Evolutionary conservation across 2,329 filamentous ascomycete genomes (phyloP), one percentile per base, ranked within the genome.

Genomic region (Anisogramma anomala): DNA sequence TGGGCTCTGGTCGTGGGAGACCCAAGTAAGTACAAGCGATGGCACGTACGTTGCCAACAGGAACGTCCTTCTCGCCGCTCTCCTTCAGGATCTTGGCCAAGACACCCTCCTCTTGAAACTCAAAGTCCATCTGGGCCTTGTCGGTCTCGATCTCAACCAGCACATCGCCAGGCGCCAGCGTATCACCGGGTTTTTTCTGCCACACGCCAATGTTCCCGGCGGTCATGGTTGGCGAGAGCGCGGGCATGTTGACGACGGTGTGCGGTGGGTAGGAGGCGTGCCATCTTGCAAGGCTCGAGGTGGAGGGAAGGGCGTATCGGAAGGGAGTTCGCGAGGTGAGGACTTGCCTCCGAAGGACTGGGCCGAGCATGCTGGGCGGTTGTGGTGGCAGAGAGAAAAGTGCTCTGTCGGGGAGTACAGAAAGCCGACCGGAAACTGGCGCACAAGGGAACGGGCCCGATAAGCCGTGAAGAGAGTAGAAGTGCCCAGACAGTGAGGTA

Each of bases 61-160:
- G 64, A 48, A 98, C 71, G 62, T 98, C 91, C 73, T 96, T 98
- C 65, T 82, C 82, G 51, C 93, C 93, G 46, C 82, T 81, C 33
- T 94, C 84, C 69, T 87, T 91, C 58, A 98, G 71, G 50, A 96
- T 75, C 75, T 94, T 94, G 57, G 91, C 89, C 53, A 98, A 74
- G 47, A 94, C 76, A 71, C 89, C 91, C 62, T 96, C 91, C 58
- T 98, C 91, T 67, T 98, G 91, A 68, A 94, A 96, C 67, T 98
- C 91, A 63, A 98, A 96, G 71, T 98, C 91, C 91, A 98, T 98
- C 71, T 96, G 91, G 50, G 91, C 91, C 76, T 98, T 98, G 68
- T 98, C 91, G 55, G 91, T 98, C 76, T 98, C 91, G 57, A 96
- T 94, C 73, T 94, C 88, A 53, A 94, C 88, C 53, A 98, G 70